Evolutionary conservation across 331 rosid genomes (phyloP).

Genomic region (Stylosanthes scabra): DNA sequence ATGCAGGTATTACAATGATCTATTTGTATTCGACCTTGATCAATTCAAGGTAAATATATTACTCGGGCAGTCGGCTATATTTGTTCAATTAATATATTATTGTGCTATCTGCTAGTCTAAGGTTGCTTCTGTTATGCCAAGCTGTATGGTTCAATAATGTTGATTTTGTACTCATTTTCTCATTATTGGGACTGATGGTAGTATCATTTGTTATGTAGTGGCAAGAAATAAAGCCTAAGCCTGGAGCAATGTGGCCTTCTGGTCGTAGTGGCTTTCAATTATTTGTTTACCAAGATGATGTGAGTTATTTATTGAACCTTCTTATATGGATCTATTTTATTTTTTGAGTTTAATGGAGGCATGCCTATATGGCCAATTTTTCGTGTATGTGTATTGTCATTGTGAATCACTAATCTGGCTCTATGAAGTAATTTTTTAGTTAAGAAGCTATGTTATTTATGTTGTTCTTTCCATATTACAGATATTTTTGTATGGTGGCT

Average conservation of each 20-base stretch:
- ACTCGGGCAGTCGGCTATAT: constrained; percentile 6
- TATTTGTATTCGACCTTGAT: constrained; percentile 92
- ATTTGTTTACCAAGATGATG: constrained; percentile 92
- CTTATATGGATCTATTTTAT: constrained; percentile 28
- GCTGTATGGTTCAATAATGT: constrained; percentile 27
- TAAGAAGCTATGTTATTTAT: constrained; percentile 24
- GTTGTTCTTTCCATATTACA: constrained; percentile 51
- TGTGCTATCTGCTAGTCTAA: constrained; percentile 14
- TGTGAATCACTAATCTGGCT: constrained; percentile 30
- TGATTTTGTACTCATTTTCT: constrained; percentile 16
- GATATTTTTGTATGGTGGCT: constrained; percentile 95
- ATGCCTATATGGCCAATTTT: constrained; percentile 18
- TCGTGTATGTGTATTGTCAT: constrained; percentile 9
- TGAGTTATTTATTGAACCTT: constrained; percentile 50
- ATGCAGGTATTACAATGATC: constrained; percentile 87
- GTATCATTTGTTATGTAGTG: constrained; percentile 65
- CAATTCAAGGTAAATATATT: constrained; percentile 75
- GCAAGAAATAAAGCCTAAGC: constrained; percentile 97
- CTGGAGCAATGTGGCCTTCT: constrained; percentile 98
- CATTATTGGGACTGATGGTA: constrained; percentile 10
- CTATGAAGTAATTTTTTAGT: constrained; percentile 29
- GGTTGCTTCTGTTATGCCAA: neutral
- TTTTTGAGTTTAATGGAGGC: constrained; percentile 18
- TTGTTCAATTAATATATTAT: constrained; percentile 19
- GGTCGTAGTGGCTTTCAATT: constrained; percentile 97